Evolutionary conservation across 2,329 filamentous ascomycete species (phyloP).

Genomic region (Colletotrichum euphorbiae): DNA sequence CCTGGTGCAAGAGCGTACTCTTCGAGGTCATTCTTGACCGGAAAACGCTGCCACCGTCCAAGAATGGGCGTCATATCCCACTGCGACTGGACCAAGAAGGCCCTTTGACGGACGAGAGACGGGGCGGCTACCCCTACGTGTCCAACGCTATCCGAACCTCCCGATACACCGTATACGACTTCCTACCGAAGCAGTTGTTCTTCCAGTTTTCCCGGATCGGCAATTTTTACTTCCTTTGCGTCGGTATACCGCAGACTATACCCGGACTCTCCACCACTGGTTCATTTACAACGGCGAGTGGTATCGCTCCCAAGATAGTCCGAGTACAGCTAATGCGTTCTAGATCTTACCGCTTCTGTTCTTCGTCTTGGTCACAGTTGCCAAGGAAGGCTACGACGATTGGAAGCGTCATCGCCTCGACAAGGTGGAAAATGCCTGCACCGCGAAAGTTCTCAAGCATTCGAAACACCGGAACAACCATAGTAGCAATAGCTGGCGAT

Average conservation of each 20-base stretch:
- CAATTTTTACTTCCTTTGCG: slow-evolving; percentile 88
- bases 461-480: background rate
- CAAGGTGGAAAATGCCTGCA: slow-evolving; percentile 78
- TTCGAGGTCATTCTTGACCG: slow-evolving; percentile 68
- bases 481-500: background rate
- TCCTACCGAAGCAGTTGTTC: slow-evolving; percentile 84
- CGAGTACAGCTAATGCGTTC: background rate
- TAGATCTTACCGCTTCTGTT: slow-evolving; percentile 76
- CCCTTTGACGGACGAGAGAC: slow-evolving; percentile 61
- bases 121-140: slow-evolving; percentile 59
- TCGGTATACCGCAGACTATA: slow-evolving; percentile 85
- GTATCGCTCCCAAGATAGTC: background rate
- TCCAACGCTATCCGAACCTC: slow-evolving; percentile 81
- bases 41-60: slow-evolving; percentile 75
- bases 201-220: slow-evolving; percentile 89
- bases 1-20: slow-evolving; percentile 49
- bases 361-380: slow-evolving; percentile 83
- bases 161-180: slow-evolving; percentile 86
- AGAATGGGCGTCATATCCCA: slow-evolving; percentile 71
- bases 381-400: slow-evolving; percentile 90
- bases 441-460: slow-evolving; percentile 53
- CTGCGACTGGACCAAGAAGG: slow-evolving; percentile 53
- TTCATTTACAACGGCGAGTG: slow-evolving; percentile 71
- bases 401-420: slow-evolving; percentile 83
- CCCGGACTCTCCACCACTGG: slow-evolving; percentile 82